A percentile compares a stretch with the other conserved stretches of the same genome.
Conservation (phyloP, 2,329 filamentous ascomycete species). For the Talaromyces amestolkiae region DNA sequence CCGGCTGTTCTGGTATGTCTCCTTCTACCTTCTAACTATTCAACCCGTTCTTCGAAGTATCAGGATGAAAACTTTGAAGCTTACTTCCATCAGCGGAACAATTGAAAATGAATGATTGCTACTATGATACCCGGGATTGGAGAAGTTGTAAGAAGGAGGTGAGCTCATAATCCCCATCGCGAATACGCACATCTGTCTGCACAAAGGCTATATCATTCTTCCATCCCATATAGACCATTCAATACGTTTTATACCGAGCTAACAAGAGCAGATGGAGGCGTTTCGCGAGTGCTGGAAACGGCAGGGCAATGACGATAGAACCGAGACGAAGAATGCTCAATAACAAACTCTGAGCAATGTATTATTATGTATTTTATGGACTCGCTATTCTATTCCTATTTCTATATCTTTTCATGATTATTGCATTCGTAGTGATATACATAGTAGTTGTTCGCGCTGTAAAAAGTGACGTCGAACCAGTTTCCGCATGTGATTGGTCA, state of each 20-base stretch:
- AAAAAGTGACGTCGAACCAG: neutral
- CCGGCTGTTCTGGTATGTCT: slow-evolving; percentile 76
- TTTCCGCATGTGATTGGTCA: neutral
- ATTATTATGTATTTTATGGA: neutral
- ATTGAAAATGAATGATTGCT: slow-evolving; percentile 87
- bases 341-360: neutral
- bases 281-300: slow-evolving; percentile 91
- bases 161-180: slow-evolving; percentile 35
- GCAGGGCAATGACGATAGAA: slow-evolving; percentile 82
- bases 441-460: neutral
- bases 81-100: slow-evolving; percentile 67
- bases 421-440: too few species aligned
- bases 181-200: neutral
- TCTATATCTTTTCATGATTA: too few species aligned
- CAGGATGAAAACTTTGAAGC: neutral
- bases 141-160: slow-evolving; percentile 84
- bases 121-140: slow-evolving; percentile 96
- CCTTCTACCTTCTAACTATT: too few species aligned
- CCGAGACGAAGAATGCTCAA: slow-evolving; percentile 67
- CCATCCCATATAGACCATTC: too few species aligned
- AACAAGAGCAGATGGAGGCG: slow-evolving; percentile 64
- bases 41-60: neutral
- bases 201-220: too few species aligned
- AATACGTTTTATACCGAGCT: neutral
- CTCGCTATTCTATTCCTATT: neutral